Base-by-base conservation (phyloP, 2,329 filamentous ascomycete species). In the Verticillium alfalfae region DNA sequence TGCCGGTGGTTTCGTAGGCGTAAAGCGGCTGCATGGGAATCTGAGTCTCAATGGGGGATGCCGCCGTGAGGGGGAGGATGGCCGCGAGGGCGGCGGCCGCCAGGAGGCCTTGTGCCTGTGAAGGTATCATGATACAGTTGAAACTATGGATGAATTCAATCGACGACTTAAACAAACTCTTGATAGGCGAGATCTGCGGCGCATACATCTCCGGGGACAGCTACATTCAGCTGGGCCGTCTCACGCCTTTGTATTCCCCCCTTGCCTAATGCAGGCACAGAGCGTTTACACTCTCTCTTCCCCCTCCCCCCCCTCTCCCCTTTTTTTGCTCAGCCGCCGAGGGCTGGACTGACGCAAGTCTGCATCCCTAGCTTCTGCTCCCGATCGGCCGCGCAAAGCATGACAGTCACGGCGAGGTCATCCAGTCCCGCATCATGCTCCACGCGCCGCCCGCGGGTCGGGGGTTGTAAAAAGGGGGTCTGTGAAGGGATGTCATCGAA, bases 11-110 rank as follows among this genome's bases (percentile, higher is more conserved):
- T 22, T 62, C 63, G 18, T 61, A 22, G 13, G 63, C 39, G 59
- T 58, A 64, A 2, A 65, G 63, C 1, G 63, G 34, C 31, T 61
- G 52, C 10, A 63, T 55, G 8, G 63, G 63, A 18, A 41, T 56
- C 22, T 55, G 52, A 4, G 18, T 12, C 5, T 8, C 12, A 1
- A 60, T 62, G 5, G 63, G 62, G 13, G 60, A 59, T 13, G 56
- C 56, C 31, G 49, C 34, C 18, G 52, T 34, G 34, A 57, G 10
- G 26, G 58, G 59, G 41, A 62, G 34, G 22, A 64, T 13, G 15
- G 61, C 57, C 26, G 59, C 59, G n/a, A 55, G n/a, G 45, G 52
- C 34, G 34, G 41, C n/a, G 10, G 61, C 61, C 18, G 62, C 55
- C 5, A 63, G 36, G 13, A 57, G 45, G 56, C 39, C 36, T 41